Base-by-base conservation (phyloP, 306 rosid genomes). In the Vigna radiata region DNA sequence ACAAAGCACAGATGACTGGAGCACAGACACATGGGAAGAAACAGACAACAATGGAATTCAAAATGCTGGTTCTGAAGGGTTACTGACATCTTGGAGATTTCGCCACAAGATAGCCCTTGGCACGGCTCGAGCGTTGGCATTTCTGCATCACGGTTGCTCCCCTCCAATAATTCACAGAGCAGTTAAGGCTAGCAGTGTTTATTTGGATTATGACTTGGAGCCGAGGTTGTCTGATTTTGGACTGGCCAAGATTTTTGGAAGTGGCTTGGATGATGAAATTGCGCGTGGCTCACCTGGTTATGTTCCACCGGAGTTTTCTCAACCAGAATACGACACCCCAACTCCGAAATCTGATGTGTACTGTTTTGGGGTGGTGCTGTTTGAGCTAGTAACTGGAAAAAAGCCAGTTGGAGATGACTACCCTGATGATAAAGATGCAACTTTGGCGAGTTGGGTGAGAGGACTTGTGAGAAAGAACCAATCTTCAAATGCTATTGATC, bases 161-260 rank as follows among this genome's bases (percentile, higher is more conserved):
- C 99, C 99, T 66, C 92, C 99, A 25, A 96, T 96, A 50, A 93
- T 90, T 46, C 99, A 96, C 18, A 87, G 96, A 83, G 99, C 87
- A 50, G 92, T 93, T 18, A 95, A 92, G 64, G 99, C 97, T 71
- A 92, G 97, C 84, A 95, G 97, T 60, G 97, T 95, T 47, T 95
- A 92, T 72, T 89, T 95, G 78, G 99, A 95, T 36, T 88, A 88
- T 78, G 87, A 92, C 72, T 85, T 95, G 70, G 99, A 95, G 84
- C 97, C 99, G 4, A 89, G 99, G 67, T 77, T 95, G 72, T 92
- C 99, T 31, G 99, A 95, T 86, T 95, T 91, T 79, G 99, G 99
- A 46, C 78, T 95, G 77, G 99, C 97, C 1, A 95, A 88, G 87
- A 83, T 90, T 60, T 95, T 95, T 44, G 97, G 97, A 36, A 85